Base-by-base conservation (phyloP, 2,329 filamentous ascomycete species). In the Periconia macrospinosa region DNA sequence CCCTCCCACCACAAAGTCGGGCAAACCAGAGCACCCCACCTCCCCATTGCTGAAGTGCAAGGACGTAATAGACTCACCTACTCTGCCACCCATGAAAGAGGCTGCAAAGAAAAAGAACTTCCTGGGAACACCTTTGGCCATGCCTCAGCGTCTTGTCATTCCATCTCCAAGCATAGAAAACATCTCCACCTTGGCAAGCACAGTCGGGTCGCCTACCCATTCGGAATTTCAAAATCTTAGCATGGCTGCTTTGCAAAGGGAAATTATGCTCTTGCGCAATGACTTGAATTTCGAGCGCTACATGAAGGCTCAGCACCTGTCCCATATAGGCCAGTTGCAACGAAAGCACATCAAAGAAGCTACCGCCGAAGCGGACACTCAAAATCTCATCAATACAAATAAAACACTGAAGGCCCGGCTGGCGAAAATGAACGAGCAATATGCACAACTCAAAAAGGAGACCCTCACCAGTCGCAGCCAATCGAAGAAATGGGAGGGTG, bases 221-320 rank as follows among this genome's bases (percentile, higher is more conserved):
- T 44, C 56, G 8, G 68, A 70, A 8, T 68, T 69, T 41, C 66
- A 72, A 7, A 67, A 59, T n/a, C 68, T 73, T 33, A 74, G 66
- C 47, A 69, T 75, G 60, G 68, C 72, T 7, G 69, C 71, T 81
- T 75, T 94, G 3, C 86, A 91, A 60, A 83, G 88, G 41, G 87
- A 92, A 62, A 83, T 91, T n/a, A 82, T 91, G 49, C 76, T 92
- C 2, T 74, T 94, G 11, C 86, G 88, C 43, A 94, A 92, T 57
- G 90, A 94, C 62, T 78, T 94, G 42, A 90, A 89, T 59, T 94
- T 93, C 65, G 91, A 94, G 70, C 82, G 89, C 23, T 93, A 91
- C 71, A 81, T 93, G 64, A 93, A 92, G 68, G 85, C 91, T 59
- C 90, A 94, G 65, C 90, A 93, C 69, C 84, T 92, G 60, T 84